Evolutionary conservation across 129 eudicot species (phyloP), one percentile per base, ranked within the genome.

Genomic region (Deinandra increscens): DNA sequence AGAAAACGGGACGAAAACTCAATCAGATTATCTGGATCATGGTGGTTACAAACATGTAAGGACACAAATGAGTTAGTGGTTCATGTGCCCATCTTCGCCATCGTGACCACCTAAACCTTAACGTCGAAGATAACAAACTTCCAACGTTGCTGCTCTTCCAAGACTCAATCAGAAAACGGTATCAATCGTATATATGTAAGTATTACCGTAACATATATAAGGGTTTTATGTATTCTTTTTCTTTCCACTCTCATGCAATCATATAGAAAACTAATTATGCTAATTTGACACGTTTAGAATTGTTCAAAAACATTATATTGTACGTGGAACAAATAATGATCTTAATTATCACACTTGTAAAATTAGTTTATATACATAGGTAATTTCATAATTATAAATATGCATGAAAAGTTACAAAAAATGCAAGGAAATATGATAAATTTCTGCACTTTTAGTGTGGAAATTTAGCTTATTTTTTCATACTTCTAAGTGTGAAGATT

Each of bases 11-110:
- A n/a, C n/a, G n/a, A n/a, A n/a, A n/a, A n/a, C n/a, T n/a, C n/a
- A n/a, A n/a, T n/a, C n/a, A 9, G 17, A 11, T 29, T 23, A 17
- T 6, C 54, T 4, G 3, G 0, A 1, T 4, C 12, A 17, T 18
- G 26, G 4, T 17, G 6, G 15, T 17, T 1, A 17, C 3, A 18
- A 50, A 14, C 11, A 50, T 20, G 51, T 13, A 45, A 2, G 7
- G 39, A 6, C 20, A 50, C 17, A 22, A 41, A 61, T 83, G 96
- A 82, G 88, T 88, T 88, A 81, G 89, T 86, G 67, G 44, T 91
- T 86, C 98, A 91, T 86, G 96, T 88, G 89, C 94, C 96, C 82
- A 19, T 76, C 96, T 91, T 91, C 96, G 73, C 98, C 98, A 91
- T 91, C 98, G 66, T 81, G 98, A 80, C 89, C 95, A 83, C 97